Percentiles rank a stretch among this genome's conserved stretches.
Conservation (phyloP, 305 asterid species). For the Nicotiana rustica region DNA sequence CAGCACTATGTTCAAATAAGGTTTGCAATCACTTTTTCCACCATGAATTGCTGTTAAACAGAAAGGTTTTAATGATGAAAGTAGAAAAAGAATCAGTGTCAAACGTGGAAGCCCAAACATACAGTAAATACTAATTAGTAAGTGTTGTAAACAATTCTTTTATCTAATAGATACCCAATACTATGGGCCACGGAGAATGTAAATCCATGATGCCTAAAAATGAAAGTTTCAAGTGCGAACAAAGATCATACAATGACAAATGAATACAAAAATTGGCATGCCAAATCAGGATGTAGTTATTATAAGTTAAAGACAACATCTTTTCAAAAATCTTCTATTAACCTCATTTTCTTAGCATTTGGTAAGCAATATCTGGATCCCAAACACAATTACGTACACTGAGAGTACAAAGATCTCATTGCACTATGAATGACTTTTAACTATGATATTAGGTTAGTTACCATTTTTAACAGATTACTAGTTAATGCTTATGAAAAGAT, state of each 20-base stretch:
- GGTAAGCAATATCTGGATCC: not conserved
- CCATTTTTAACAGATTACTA: no score
- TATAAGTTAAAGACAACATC: not conserved
- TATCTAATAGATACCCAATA: not conserved
- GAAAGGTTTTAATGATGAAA: not conserved
- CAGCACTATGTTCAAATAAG: not conserved
- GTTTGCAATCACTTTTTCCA: not conserved
- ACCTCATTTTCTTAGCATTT: not conserved
- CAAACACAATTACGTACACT: not conserved
- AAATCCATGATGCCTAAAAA: not conserved
- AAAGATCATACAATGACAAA: not conserved
- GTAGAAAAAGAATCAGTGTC: not conserved
- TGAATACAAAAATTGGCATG: not conserved
- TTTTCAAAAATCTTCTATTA: not conserved
- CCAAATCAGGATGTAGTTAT: not conserved
- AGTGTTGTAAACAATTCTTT: not conserved
- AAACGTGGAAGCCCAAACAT: not conserved
- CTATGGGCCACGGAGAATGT: not conserved
- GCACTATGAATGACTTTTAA: no score
- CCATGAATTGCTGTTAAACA: not conserved
- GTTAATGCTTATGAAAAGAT: no score
- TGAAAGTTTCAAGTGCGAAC: not conserved
- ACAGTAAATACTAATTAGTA: not conserved
- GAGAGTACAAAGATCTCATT: no score
- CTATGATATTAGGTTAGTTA: no score